Conservation (phyloP, 148 eudicot genomes). For the Rhododendron ovatum region DNA sequence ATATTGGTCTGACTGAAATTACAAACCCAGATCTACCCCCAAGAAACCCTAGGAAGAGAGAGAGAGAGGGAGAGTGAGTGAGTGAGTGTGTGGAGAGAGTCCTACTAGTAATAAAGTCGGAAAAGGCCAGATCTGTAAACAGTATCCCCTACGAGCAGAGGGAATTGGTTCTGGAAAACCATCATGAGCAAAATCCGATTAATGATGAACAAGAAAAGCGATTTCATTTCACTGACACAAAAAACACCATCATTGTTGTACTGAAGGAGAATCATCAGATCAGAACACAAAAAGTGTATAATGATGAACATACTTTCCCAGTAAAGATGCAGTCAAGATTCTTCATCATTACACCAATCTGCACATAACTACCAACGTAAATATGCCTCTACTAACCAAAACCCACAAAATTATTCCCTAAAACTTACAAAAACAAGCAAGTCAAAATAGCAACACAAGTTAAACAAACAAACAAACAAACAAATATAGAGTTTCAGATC, state of each 20-base stretch:
- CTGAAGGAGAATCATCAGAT: background rate
- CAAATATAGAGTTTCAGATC: background rate
- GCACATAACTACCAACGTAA: conserved; percentile 8
- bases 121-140: conserved; percentile 11
- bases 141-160: background rate
- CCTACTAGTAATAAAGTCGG: background rate
- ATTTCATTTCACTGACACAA: conserved; percentile 8
- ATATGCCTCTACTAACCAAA: background rate
- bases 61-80: background rate
- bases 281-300: background rate
- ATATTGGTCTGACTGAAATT: background rate
- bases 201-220: conserved; percentile 11
- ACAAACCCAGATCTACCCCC: background rate
- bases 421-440: background rate
- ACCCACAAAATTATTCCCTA: background rate
- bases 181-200: conserved; percentile 6
- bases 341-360: conserved; percentile 68
- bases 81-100: background rate
- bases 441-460: background rate
- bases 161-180: conserved; percentile 1
- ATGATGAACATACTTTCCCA: conserved; percentile 17
- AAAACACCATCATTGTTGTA: conserved; percentile 3
- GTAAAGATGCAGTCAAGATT: conserved; percentile 18
- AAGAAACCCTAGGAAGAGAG: background rate
- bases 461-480: too few relatives aligned